Conservation (phyloP, 129 eudicot species). For the Glebionis coronaria region DNA sequence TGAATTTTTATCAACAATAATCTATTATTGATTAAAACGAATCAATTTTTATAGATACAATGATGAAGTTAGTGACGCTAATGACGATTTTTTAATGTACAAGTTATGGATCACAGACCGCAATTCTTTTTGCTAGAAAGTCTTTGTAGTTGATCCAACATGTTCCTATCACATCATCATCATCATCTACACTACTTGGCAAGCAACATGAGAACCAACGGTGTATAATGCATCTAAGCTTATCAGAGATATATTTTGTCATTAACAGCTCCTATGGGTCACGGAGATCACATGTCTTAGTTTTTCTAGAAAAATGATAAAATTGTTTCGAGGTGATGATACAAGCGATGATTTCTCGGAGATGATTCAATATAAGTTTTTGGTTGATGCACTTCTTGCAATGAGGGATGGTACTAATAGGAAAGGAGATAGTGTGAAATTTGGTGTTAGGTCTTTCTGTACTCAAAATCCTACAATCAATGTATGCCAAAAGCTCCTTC, state of each 20-base stretch:
- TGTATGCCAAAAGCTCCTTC: slow-evolving; percentile 54
- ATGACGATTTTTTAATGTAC: too few species aligned
- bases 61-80: too few species aligned
- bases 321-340: slow-evolving; percentile 10
- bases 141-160: slow-evolving; percentile 81
- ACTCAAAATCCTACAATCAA: slow-evolving; percentile 80
- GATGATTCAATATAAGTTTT: slow-evolving; percentile 55
- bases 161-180: slow-evolving; percentile 48
- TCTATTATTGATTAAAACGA: too few species aligned
- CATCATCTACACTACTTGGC: slow-evolving; percentile 24
- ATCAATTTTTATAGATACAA: too few species aligned
- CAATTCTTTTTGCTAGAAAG: slow-evolving; percentile 87
- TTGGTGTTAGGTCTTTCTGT: slow-evolving; percentile 35
- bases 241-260: slow-evolving; percentile 84
- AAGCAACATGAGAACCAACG: slow-evolving; percentile 26
- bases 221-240: slow-evolving; percentile 50
- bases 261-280: slow-evolving; percentile 73
- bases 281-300: slow-evolving; percentile 77
- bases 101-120: too few species aligned
- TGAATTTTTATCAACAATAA: too few species aligned
- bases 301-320: slow-evolving; percentile 50
- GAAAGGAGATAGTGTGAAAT: slow-evolving; percentile 27
- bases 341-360: slow-evolving; percentile 30
- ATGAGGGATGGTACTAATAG: slow-evolving; percentile 27
- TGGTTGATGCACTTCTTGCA: slow-evolving; percentile 47